Evolutionary conservation across 2,329 filamentous ascomycete genomes (phyloP).

Genomic region (Fusarium praegraminearum): DNA sequence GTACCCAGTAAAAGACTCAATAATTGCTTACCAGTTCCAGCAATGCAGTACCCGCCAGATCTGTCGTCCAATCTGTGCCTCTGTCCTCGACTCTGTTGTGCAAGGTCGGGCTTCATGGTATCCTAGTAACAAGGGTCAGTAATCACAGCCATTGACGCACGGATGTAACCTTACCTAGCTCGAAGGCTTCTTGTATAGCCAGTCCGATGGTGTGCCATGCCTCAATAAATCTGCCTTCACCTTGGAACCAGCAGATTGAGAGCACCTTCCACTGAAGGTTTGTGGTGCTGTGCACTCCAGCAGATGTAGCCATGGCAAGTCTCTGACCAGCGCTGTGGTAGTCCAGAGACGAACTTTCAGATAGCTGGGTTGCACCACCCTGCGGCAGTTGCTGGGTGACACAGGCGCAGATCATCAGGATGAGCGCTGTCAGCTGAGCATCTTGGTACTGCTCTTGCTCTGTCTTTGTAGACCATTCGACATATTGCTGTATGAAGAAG

Average conservation of each 20-base stretch:
- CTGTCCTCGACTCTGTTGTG: neutral
- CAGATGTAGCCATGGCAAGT: neutral
- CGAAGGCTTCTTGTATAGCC: conserved; percentile 21
- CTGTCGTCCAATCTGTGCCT: conserved; percentile 9
- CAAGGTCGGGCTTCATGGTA: neutral
- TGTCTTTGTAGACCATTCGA: conserved; percentile 1
- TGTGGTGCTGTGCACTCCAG: neutral
- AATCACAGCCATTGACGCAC: neutral
- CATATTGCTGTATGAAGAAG: conserved; percentile 11
- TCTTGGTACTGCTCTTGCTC: neutral
- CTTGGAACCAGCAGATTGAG: conserved; percentile 21
- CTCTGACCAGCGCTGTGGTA: conserved; percentile 5
- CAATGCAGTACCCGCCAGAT: conserved; percentile 15
- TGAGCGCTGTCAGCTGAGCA: conserved; percentile 12
- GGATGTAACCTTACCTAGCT: neutral
- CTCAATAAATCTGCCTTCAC: conserved; percentile 14
- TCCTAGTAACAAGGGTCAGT: neutral
- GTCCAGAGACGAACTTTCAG: neutral
- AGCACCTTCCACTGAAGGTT: conserved; percentile 22
- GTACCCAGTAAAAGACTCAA: fast-evolving
- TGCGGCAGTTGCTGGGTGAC: conserved; percentile 7
- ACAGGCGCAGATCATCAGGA: conserved; percentile 27
- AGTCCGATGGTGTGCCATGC: conserved; percentile 16
- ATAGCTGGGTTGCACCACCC: neutral
- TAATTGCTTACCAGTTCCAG: conserved; percentile 5